Evolutionary conservation across 1,139 yeast species (phyloP).

Genomic region (Candida tunisiensis): DNA sequence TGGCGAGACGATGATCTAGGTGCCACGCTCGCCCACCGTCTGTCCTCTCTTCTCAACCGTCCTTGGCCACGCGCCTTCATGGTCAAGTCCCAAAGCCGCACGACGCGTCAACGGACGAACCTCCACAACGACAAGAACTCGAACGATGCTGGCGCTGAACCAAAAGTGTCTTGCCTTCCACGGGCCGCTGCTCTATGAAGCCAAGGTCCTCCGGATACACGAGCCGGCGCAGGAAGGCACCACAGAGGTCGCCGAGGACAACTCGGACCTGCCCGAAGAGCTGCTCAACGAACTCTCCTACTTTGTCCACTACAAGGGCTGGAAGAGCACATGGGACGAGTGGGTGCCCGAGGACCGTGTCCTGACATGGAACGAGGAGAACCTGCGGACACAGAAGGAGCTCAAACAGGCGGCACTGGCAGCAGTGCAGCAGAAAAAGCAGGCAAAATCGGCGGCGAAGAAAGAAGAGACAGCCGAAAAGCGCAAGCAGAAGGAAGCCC

Average conservation of each 20-base stretch:
- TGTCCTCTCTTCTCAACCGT: too few relatives aligned
- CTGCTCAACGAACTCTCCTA: constrained; percentile 28
- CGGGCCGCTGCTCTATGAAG: constrained; percentile 83
- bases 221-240: constrained; percentile 25
- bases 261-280: constrained; percentile 29
- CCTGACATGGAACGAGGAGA: constrained; percentile 53
- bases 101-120: too few relatives aligned
- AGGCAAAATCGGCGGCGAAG: constrained; percentile 1
- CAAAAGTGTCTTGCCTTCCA: constrained; percentile 59
- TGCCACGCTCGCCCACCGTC: too few relatives aligned
- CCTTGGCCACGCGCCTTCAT: too few relatives aligned
- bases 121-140: too few relatives aligned
- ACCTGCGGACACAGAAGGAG: constrained; percentile 44
- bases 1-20: too few relatives aligned
- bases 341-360: constrained; percentile 72
- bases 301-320: constrained; percentile 81
- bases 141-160: constrained; percentile 4
- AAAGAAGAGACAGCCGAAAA: background rate
- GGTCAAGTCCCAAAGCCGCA: too few relatives aligned
- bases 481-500: background rate
- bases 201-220: constrained; percentile 42
- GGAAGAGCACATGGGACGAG: constrained; percentile 96
- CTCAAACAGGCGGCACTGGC: constrained; percentile 34
- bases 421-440: constrained; percentile 8
- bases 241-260: constrained; percentile 5